Evolutionary conservation across 1,284 basidiomycete species (phyloP).

Genomic region (Ceratobasidium sp.): DNA sequence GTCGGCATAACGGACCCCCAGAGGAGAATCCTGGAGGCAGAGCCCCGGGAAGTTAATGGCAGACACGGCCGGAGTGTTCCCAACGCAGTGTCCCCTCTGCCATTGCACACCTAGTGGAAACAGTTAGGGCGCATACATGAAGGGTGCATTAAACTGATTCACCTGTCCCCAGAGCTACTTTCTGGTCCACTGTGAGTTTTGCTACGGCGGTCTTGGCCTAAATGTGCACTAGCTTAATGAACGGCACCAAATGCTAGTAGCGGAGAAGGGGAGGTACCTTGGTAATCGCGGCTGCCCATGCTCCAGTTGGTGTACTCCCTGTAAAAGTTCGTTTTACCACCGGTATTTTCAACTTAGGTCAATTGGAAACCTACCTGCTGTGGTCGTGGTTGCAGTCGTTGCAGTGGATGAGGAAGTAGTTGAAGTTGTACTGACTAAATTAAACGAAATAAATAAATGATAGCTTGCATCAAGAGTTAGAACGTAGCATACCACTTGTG

Average conservation of each 20-base stretch:
- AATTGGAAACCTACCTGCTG: background rate
- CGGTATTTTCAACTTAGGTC: background rate
- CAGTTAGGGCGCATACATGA: background rate
- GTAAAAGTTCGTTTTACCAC: background rate
- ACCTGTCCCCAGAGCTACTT: constrained; percentile 68
- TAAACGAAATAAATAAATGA: background rate
- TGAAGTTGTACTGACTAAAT: background rate
- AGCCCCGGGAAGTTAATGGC: constrained; percentile 72
- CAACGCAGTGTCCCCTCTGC: constrained; percentile 68
- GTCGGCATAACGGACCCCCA: constrained; percentile 73
- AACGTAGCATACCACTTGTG: constrained; percentile 1
- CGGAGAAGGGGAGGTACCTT: constrained; percentile 16
- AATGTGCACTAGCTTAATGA: background rate
- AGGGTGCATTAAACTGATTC: constrained; percentile 36
- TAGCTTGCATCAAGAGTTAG: background rate
- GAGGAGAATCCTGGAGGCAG: constrained; percentile 67
- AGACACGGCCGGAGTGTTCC: constrained; percentile 71
- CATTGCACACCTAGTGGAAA: constrained; percentile 57
- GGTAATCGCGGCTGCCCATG: constrained; percentile 41
- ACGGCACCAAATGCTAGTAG: background rate
- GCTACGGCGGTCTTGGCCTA: constrained; percentile 62
- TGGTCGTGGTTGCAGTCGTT: background rate
- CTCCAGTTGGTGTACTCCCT: constrained; percentile 28
- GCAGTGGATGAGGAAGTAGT: constrained; percentile 30
- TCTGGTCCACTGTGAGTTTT: constrained; percentile 64